Evolutionary conservation across 306 rosid species (phyloP).

Genomic region (Cicer pinnatifidum): DNA sequence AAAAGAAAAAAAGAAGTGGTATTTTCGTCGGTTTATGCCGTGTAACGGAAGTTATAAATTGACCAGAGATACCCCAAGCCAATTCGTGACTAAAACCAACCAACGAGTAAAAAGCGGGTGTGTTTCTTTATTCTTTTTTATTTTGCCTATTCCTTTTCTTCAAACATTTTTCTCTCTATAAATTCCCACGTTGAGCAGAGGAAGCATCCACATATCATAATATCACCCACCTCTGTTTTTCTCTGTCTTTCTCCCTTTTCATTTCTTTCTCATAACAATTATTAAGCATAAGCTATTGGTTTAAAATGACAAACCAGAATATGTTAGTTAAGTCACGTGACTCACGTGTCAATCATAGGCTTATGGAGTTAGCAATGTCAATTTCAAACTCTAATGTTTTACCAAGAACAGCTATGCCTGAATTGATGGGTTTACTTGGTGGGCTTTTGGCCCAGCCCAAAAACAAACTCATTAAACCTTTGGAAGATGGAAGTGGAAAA

Average conservation of each 20-base stretch:
- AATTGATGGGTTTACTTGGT: slow-evolving; percentile 48
- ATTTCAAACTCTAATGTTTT: slow-evolving; percentile 45
- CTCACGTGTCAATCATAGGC: slow-evolving; percentile 48
- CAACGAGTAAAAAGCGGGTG: slow-evolving; percentile 49
- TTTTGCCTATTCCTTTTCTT: slow-evolving; percentile 1
- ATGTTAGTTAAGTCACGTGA: slow-evolving; percentile 51
- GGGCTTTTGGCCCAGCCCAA: slow-evolving; percentile 48
- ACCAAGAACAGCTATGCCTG: slow-evolving; percentile 45
- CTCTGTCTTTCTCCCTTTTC: slow-evolving; percentile 37
- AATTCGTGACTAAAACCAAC: slow-evolving; percentile 42
- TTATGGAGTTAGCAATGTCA: slow-evolving; percentile 51
- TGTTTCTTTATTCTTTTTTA: not conserved
- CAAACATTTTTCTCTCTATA: slow-evolving; percentile 38
- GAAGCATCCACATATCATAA: slow-evolving; percentile 40
- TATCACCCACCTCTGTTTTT: slow-evolving; percentile 41
- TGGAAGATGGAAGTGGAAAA: slow-evolving; percentile 51
- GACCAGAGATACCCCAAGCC: slow-evolving; percentile 46
- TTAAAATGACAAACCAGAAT: slow-evolving; percentile 70
- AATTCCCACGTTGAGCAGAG: slow-evolving; percentile 38
- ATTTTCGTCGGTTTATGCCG: slow-evolving; percentile 58
- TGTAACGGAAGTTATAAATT: slow-evolving; percentile 57
- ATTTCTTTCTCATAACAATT: not conserved
- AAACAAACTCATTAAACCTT: slow-evolving; percentile 51
- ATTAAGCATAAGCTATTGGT: not conserved
- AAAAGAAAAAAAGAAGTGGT: slow-evolving; percentile 32